phyloP scores from a whole-genome alignment of 441 rosid species.

The Hura crepitans region DNA sequence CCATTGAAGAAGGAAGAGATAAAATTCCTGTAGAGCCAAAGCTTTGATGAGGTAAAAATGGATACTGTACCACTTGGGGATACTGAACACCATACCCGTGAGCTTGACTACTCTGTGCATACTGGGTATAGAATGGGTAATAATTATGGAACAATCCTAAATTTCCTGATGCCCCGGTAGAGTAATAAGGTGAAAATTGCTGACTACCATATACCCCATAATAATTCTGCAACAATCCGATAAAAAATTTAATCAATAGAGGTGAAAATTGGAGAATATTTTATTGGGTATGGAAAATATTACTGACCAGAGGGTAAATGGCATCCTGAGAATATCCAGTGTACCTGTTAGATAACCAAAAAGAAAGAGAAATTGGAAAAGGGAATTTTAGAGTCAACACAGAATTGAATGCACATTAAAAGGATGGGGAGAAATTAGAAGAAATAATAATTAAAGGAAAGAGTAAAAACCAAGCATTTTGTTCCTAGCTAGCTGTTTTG shows the following conservation, averaged over 20 bases:
- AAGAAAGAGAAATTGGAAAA: too few relatives aligned
- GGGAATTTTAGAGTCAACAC: conserved; percentile 16
- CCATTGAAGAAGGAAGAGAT: conserved; percentile 52
- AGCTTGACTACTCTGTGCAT: conserved; percentile 53
- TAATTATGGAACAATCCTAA: conserved; percentile 52
- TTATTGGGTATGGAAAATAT: not conserved
- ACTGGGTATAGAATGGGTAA: conserved; percentile 59
- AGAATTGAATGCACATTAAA: conserved; percentile 4
- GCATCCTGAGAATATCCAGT: conserved; percentile 65
- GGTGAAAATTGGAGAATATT: not conserved
- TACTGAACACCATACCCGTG: conserved; percentile 59
- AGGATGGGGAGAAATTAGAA: not conserved
- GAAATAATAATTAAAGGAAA: not conserved
- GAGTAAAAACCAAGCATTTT: not conserved
- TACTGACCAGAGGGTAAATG: conserved; percentile 60
- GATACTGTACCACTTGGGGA: conserved; percentile 58
- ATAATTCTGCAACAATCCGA: conserved; percentile 49
- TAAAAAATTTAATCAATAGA: conserved; percentile 20
- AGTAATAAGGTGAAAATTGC: conserved; percentile 54
- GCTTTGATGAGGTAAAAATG: conserved; percentile 58
- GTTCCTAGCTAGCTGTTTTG: not conserved
- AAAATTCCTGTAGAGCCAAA: conserved; percentile 48
- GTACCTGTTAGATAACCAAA: conserved; percentile 36
- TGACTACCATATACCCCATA: conserved; percentile 71
- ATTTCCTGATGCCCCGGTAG: conserved; percentile 43